Evolutionary conservation across 148 eudicot species (phyloP).

Genomic region (Persicaria tinctoria): DNA sequence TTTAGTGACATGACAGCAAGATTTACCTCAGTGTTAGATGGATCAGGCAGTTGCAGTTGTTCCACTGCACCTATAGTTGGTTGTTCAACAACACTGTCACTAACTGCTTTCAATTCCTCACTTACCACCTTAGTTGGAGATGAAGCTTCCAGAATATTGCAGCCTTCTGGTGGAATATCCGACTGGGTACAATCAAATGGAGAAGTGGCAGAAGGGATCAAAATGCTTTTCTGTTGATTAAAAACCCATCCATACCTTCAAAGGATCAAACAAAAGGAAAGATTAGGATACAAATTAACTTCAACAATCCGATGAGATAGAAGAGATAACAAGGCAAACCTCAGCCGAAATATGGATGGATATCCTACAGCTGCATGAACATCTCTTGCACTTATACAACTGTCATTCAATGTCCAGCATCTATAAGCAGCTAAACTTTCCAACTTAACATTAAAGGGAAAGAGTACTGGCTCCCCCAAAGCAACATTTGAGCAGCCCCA

Average conservation of each 20-base stretch:
- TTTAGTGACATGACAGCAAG: neutral
- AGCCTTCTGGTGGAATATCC: conserved; percentile 4
- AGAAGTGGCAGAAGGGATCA: conserved; percentile 17
- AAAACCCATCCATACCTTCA: conserved; percentile 85
- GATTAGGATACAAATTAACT: conserved; percentile 15
- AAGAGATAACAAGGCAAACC: conserved; percentile 32
- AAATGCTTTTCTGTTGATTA: conserved; percentile 20
- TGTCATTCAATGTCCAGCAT: conserved; percentile 63
- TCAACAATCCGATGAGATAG: neutral
- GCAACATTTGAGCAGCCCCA: conserved; percentile 68
- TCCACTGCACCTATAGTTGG: conserved; percentile 20
- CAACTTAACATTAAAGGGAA: conserved; percentile 37
- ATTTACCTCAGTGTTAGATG: conserved; percentile 25
- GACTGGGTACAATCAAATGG: conserved; percentile 2
- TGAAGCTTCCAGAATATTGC: neutral
- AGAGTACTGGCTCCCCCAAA: conserved; percentile 59
- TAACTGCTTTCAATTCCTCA: conserved; percentile 22
- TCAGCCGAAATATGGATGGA: conserved; percentile 67
- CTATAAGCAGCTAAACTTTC: conserved; percentile 26
- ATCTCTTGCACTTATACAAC: conserved; percentile 43
- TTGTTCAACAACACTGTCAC: conserved; percentile 9
- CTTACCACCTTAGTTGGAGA: neutral
- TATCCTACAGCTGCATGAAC: conserved; percentile 52
- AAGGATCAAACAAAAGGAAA: conserved; percentile 24
- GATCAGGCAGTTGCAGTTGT: conserved; percentile 21